Evolutionary conservation across 192 early-diverging fungal genomes (phyloP), one percentile per base, ranked within the genome.

Genomic region (Entomortierella beljakovae): DNA sequence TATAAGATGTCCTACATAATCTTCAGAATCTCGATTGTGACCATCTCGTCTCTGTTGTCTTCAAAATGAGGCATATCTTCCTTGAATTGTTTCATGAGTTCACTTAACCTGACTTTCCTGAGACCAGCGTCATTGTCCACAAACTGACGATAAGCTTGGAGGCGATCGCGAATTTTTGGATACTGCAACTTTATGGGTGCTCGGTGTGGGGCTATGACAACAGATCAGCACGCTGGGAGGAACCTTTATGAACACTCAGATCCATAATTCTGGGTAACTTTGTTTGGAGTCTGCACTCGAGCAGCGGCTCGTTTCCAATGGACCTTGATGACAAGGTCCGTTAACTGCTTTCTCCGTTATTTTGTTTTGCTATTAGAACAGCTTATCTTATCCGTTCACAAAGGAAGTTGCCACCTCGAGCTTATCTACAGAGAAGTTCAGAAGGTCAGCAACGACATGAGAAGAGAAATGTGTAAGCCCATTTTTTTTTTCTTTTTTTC

Each of bases 201-300:
- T 50, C 61, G 31, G 34, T 50, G n/a, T n/a, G n/a, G n/a, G n/a
- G 52, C 61, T 64, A 31, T 35, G 49, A 64, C 50, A 64, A 37
- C 50, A 52, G 32, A 35, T 52, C 50, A 35, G 49, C 38, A 64
- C 23, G 61, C 13, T 64, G 61, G 31, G 61, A 50, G 13, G 52
- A 37, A 53, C 52, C 61, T 22, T 64, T 43, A 37, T 64, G 61
- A 64, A 50, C 49, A 53, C 52, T 50, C 61, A 64, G 61, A 53
- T 64, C 59, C 61, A 64, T 50, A 34, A 64, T 64, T 26, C 61
- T 50, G 61, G 34, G 51, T 54, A 52, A 54, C 29, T 33, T 50
- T 67, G 32, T 57, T 67, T 34, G 55, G 48, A 0, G 55, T 26
- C 22, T 50, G 40, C 43, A n/a, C 57, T 67, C 0, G 65, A 34